Percentiles rank a stretch among this genome's conserved stretches.
phyloP scores from a whole-genome alignment of 2,329 filamentous ascomycete species.

The Curvularia lunata region DNA sequence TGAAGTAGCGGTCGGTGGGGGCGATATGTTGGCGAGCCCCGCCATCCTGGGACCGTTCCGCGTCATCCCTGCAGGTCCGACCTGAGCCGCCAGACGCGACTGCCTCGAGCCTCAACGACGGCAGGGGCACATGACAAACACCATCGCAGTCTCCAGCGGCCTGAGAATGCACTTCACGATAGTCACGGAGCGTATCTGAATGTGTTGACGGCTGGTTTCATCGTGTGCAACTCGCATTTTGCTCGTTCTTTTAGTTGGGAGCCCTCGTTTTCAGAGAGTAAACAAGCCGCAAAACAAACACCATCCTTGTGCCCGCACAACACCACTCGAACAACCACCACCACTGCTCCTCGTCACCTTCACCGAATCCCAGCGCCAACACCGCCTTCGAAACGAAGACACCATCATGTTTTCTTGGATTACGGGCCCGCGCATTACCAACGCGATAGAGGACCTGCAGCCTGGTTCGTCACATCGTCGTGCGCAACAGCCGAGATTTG shows the following conservation, averaged over 20 bases:
- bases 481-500: background rate
- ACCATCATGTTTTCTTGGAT: constrained; percentile 49
- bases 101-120: constrained; percentile 19
- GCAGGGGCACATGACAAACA: constrained; percentile 23
- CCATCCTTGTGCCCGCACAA: constrained; percentile 14
- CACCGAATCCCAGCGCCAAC: background rate
- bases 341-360: background rate
- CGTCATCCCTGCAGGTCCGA: constrained; percentile 22
- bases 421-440: constrained; percentile 47
- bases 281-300: constrained; percentile 47
- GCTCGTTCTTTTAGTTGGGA: constrained; percentile 4
- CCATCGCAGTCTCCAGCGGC: constrained; percentile 13
- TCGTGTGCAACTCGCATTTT: background rate
- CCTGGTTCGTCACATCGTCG: constrained; percentile 31
- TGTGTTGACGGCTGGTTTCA: background rate
- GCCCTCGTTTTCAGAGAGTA: constrained; percentile 36
- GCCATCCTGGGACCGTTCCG: constrained; percentile 17
- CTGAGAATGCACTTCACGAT: background rate
- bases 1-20: constrained; percentile 32
- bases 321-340: constrained; percentile 7
- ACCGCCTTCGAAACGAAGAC: background rate
- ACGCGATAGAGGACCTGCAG: constrained; percentile 47
- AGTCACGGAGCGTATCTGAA: constrained; percentile 1
- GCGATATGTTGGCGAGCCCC: constrained; percentile 32
- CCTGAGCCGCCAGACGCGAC: constrained; percentile 31